Evolutionary conservation across 208 protist genomes (phyloP).

Genomic region (Lotmaria passim): DNA sequence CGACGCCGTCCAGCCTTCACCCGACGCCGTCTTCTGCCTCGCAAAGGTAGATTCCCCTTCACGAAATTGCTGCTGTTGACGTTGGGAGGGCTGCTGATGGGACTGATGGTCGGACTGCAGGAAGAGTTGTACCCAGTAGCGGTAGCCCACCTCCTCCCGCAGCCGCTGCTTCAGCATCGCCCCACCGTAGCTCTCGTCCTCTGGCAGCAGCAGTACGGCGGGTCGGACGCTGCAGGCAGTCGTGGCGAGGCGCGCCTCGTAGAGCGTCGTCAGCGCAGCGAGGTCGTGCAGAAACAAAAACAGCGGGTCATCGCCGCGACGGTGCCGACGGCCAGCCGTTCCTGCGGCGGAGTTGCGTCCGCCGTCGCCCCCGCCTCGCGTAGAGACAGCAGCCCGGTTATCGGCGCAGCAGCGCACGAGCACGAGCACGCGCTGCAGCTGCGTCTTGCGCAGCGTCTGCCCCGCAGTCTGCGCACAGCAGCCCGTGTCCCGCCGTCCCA

Average conservation of each 20-base stretch:
- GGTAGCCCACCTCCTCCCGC: constrained; percentile 39
- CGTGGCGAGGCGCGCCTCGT: constrained; percentile 38
- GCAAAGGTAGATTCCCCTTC: neutral
- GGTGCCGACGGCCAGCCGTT: constrained; percentile 19
- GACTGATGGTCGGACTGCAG: constrained; percentile 1
- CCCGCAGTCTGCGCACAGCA: no score
- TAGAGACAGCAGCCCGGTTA: constrained; percentile 36
- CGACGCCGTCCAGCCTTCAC: constrained; percentile 9
- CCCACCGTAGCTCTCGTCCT: constrained; percentile 68
- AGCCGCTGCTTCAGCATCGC: constrained; percentile 55
- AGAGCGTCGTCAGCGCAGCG: constrained; percentile 46
- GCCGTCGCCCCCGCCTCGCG: neutral
- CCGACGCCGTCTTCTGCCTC: neutral
- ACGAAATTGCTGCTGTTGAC: neutral
- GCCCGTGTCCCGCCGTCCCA: no score
- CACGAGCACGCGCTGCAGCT: constrained; percentile 42
- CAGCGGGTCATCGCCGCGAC: constrained; percentile 47
- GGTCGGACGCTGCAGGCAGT: constrained; percentile 32
- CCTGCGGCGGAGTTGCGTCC: neutral
- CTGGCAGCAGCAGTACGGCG: constrained; percentile 74
- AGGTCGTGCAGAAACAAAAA: constrained; percentile 67
- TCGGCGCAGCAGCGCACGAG: constrained; percentile 65
- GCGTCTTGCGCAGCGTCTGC: constrained; percentile 8
- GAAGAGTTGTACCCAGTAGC: constrained; percentile 68
- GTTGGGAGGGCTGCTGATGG: neutral